Conservation (phyloP, 2,329 filamentous ascomycete genomes). For the Penicillium sclerotigenum region DNA sequence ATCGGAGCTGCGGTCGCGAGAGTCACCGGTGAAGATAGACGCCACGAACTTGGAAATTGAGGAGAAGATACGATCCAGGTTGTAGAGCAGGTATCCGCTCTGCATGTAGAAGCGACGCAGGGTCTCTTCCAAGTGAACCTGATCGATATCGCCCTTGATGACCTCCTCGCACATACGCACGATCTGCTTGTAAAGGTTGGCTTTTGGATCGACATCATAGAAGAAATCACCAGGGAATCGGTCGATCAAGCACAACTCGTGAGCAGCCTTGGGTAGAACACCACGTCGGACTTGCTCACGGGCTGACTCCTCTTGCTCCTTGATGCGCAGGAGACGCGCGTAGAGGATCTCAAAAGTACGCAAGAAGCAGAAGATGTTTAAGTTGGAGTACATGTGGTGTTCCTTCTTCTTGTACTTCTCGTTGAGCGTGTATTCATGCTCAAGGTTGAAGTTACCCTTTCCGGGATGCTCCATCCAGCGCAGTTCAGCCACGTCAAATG, state of each 20-base stretch:
- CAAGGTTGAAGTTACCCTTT: constrained; percentile 56
- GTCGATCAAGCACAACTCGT: constrained; percentile 78
- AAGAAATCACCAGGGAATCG: constrained; percentile 76
- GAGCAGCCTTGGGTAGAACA: constrained; percentile 73
- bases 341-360: constrained; percentile 91
- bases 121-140: constrained; percentile 81
- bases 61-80: constrained; percentile 81
- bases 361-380: constrained; percentile 91
- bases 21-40: constrained; percentile 78
- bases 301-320: constrained; percentile 72
- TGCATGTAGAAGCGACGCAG: constrained; percentile 88
- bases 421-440: constrained; percentile 68
- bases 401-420: constrained; percentile 75
- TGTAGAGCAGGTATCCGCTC: constrained; percentile 90
- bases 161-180: constrained; percentile 83
- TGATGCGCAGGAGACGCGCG: constrained; percentile 76
- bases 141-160: constrained; percentile 76
- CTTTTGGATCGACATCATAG: constrained; percentile 57
- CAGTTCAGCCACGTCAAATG: constrained; percentile 47
- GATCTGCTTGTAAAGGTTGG: constrained; percentile 81
- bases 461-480: constrained; percentile 61
- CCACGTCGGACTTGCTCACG: constrained; percentile 70
- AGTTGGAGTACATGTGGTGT: constrained; percentile 89
- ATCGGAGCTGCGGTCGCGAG: constrained; percentile 90
- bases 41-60: constrained; percentile 77